Evolutionary conservation across 495 filamentous ascomycete species (phyloP), one percentile per base, ranked within the genome.

Genomic region (Clavariopsis aquatica): DNA sequence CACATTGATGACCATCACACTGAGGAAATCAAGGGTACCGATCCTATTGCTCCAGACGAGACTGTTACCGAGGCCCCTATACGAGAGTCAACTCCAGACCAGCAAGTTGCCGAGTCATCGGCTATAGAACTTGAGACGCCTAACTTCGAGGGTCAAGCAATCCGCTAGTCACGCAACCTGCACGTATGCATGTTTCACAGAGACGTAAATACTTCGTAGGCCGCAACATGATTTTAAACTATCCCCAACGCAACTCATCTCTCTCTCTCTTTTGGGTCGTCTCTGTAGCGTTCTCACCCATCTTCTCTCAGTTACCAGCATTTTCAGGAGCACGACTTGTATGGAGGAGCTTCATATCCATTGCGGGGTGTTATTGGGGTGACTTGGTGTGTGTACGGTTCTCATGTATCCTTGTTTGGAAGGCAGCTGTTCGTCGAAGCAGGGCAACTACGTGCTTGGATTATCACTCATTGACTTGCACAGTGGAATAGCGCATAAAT

Each of bases 281-380:
- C n/a, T 34, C 17, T n/a, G 12, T 23, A 43, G 52, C 52, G 31
- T 56, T 57, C 45, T 47, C 57, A 20, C 17, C 34, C 36, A 46
- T n/a, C 17, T 60, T 52, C 52, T 41, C 24, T 52, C 31, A 24
- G 9, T 6, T 62, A 36, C 49, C 43, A 63, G 62, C 62, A 65
- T 65, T 65, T 65, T 1, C 55, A 65, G 62, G 62, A 65, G 62
- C 62, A 65, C 46, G 31, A 27, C 49, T 64, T 52, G n/a, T n/a
- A 52, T 23, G 46, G 52, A 34, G 34, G 24, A 57, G 27, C 52
- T 57, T 57, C 36, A 57, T 29, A 31, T 49, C 36, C 38, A 56
- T 55, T 28, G 49, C 34, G 36, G 49, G 55, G 55, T 58, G 55
- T 56, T 56, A 53, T 56, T 41, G 31, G 52, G 28, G 52, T 41